Percentiles rank a stretch among this genome's conserved stretches.
These are phyloP conservation scores for Termitomyces sp. DNA, from an alignment of 768 basidiomycete genomes.

Conservation along the genomic window DNA sequence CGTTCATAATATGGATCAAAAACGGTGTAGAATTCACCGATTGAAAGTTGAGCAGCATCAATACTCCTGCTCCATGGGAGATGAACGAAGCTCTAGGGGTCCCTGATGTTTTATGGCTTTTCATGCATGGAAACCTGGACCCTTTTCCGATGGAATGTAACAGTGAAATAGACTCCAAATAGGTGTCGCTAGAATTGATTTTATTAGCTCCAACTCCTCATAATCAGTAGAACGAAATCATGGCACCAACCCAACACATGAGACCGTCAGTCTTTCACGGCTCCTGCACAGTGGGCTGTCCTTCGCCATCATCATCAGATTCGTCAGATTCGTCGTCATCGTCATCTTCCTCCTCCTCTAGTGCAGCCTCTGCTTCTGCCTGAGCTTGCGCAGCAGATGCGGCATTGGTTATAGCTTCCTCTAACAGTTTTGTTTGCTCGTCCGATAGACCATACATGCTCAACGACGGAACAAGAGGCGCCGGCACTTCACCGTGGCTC, in stretches of 20 bases:
- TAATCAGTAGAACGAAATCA: conserved; percentile 7
- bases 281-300: conserved; percentile 21
- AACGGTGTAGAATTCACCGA: conserved; percentile 34
- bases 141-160: background rate
- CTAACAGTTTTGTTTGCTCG: conserved; percentile 63
- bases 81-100: background rate
- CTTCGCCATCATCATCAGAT: conserved; percentile 36
- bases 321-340: conserved; percentile 39
- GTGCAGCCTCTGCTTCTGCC: conserved; percentile 71
- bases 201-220: conserved; percentile 8
- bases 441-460: conserved; percentile 70
- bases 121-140: background rate
- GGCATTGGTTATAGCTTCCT: conserved; percentile 70
- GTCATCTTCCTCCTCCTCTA: conserved; percentile 61
- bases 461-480: conserved; percentile 31
- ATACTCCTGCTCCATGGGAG: background rate
- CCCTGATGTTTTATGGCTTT: background rate
- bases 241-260: background rate
- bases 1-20: conserved; percentile 31
- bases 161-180: background rate
- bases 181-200: conserved; percentile 7
- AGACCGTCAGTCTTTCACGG: background rate
- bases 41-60: conserved; percentile 8
- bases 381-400: conserved; percentile 72
- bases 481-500: conserved; percentile 9